Conservation (phyloP, 2,329 filamentous ascomycete genomes). For the Aphanocladium album region DNA sequence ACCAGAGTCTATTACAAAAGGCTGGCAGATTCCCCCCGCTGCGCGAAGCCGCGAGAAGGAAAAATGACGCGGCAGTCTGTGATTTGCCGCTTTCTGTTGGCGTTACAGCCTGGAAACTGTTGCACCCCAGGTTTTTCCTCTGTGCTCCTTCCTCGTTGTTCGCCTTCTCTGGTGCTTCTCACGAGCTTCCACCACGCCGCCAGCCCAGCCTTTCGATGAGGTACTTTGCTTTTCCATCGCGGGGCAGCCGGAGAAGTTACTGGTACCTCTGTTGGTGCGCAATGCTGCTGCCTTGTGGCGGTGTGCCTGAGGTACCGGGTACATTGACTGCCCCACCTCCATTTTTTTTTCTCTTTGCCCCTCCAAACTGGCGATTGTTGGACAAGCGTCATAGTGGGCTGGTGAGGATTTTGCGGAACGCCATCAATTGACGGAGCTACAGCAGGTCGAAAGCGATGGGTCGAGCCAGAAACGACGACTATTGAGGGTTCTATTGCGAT, state of each 20-base stretch:
- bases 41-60: not conserved
- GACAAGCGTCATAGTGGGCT: constrained; percentile 10
- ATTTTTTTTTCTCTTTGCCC: constrained; percentile 17
- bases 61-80: not conserved
- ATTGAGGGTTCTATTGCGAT: not conserved
- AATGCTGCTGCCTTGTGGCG: not conserved
- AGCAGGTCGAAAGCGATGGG: not conserved
- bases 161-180: not conserved
- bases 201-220: constrained; percentile 1
- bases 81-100: not conserved
- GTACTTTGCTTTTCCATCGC: constrained; percentile 9
- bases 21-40: not conserved
- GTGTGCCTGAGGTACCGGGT: constrained; percentile 9
- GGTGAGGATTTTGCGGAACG: not conserved
- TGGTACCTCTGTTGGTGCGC: constrained; percentile 13
- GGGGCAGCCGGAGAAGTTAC: constrained; percentile 17
- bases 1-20: not conserved
- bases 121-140: not conserved
- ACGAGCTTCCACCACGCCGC: not conserved
- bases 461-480: not conserved
- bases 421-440: constrained; percentile 3
- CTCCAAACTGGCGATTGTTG: constrained; percentile 7
- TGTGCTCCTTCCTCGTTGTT: not conserved
- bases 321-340: constrained; percentile 14
- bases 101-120: not conserved